Conservation (phyloP, 805 yeast genomes). For the Ogataea pignaliae region DNA sequence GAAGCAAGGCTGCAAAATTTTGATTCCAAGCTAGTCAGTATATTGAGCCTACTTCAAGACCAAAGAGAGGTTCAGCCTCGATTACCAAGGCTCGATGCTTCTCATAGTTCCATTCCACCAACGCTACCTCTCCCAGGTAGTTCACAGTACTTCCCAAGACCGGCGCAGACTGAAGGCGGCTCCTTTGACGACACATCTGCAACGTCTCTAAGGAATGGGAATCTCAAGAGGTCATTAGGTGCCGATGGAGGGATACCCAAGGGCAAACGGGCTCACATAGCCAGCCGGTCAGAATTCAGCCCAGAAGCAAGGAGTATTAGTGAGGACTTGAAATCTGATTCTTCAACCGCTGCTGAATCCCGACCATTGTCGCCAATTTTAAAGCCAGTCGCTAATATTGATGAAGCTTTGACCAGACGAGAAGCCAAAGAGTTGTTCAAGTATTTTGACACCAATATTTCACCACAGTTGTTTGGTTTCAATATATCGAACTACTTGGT, state of each 20-base stretch:
- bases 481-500: slow-evolving; percentile 47
- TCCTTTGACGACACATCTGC: not conserved
- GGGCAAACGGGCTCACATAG: not conserved
- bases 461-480: slow-evolving; percentile 66
- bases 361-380: too few species aligned
- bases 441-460: slow-evolving; percentile 49
- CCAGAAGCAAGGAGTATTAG: not conserved
- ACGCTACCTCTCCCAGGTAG: not conserved
- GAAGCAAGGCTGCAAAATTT: slow-evolving; percentile 36
- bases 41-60: slow-evolving; percentile 32
- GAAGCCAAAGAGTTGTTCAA: slow-evolving; percentile 44
- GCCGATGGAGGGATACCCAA: not conserved
- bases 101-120: not conserved
- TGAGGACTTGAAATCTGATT: not conserved
- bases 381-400: slow-evolving; percentile 5
- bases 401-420: slow-evolving; percentile 15
- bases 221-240: not conserved
- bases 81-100: not conserved
- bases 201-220: not conserved
- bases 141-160: not conserved
- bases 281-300: not conserved
- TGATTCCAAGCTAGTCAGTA: slow-evolving; percentile 35
- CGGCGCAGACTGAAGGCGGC: not conserved
- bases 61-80: slow-evolving; percentile 9
- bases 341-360: not conserved